Evolutionary conservation across 768 basidiomycete genomes (phyloP).

Genomic region (Flagelloscypha sp.): DNA sequence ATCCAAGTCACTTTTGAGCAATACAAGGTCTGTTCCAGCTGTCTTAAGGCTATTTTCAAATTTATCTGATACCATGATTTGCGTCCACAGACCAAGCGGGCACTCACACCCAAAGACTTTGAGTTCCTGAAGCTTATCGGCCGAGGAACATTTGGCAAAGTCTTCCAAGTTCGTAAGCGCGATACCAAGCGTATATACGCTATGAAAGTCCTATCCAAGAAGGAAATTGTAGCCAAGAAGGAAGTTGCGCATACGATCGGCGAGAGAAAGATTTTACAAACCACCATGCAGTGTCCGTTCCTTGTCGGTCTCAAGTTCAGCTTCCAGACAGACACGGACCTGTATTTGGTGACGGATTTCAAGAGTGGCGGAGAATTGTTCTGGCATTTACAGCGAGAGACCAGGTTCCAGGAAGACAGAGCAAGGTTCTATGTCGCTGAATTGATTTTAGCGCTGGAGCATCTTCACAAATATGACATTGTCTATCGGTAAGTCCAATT

Average conservation of each 20-base stretch:
- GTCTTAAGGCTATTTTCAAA: slow-evolving; percentile 9
- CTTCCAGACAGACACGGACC: slow-evolving; percentile 92
- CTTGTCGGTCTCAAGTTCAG: slow-evolving; percentile 96
- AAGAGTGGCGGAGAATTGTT: slow-evolving; percentile 98
- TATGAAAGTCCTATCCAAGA: slow-evolving; percentile 98
- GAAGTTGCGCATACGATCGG: slow-evolving; percentile 99
- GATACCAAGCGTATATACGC: slow-evolving; percentile 99
- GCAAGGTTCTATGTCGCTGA: slow-evolving; percentile 97
- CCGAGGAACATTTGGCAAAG: slow-evolving; percentile 94
- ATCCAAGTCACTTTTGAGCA: slow-evolving; percentile 93
- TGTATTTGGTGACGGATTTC: slow-evolving; percentile 97
- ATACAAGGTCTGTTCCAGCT: slow-evolving; percentile 58
- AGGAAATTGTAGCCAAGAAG: slow-evolving; percentile 98
- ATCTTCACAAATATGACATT: slow-evolving; percentile 96
- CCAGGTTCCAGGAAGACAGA: slow-evolving; percentile 85
- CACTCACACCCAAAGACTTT: slow-evolving; percentile 91
- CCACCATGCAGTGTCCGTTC: slow-evolving; percentile 90
- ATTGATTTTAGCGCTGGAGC: slow-evolving; percentile 88
- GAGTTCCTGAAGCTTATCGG: slow-evolving; percentile 99
- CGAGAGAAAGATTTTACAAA: slow-evolving; percentile 96
- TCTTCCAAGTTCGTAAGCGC: slow-evolving; percentile 97
- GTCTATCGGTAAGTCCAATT: slow-evolving; percentile 67
- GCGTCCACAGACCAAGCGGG: slow-evolving; percentile 60
- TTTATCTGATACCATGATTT: slow-evolving; percentile 4
- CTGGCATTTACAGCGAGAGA: slow-evolving; percentile 97